Conservation (phyloP, 148 eudicot genomes). For the Chenopodium quinoa region DNA sequence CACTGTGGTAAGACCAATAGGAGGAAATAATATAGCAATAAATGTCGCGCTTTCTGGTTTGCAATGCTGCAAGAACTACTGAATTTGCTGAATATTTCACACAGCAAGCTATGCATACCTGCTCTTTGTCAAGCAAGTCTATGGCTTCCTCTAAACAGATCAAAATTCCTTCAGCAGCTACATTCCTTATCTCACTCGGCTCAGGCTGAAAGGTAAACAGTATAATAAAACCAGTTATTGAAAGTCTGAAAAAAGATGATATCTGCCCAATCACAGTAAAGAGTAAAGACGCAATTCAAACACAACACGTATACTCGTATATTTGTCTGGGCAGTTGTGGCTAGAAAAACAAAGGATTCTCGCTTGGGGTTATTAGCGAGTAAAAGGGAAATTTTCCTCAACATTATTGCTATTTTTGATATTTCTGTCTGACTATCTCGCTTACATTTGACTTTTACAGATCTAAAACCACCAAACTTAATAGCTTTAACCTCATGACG, state of each 20-base stretch:
- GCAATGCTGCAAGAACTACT: neutral
- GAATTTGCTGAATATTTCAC: neutral
- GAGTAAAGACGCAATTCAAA: neutral
- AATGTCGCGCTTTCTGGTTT: neutral
- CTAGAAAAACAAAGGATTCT: too few species aligned
- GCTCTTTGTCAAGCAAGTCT: conserved; percentile 60
- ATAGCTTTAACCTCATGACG: too few species aligned
- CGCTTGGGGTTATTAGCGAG: too few species aligned
- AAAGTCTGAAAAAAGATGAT: neutral
- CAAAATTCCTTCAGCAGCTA: conserved; percentile 89
- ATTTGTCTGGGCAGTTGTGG: neutral
- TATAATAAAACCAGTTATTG: neutral
- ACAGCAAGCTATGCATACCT: conserved; percentile 42
- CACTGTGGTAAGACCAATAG: neutral
- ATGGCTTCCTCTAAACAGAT: conserved; percentile 84
- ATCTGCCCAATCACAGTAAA: neutral
- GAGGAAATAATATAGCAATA: neutral
- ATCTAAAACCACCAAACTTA: too few species aligned
- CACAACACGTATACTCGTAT: neutral
- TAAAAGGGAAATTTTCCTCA: too few species aligned
- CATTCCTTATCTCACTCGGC: conserved; percentile 61
- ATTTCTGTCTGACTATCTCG: too few species aligned
- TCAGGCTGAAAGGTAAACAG: conserved; percentile 52
- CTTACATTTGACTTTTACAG: too few species aligned
- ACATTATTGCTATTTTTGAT: too few species aligned